Conservation (phyloP, 2,329 filamentous ascomycete species). For the Sphaerulina populicola region DNA sequence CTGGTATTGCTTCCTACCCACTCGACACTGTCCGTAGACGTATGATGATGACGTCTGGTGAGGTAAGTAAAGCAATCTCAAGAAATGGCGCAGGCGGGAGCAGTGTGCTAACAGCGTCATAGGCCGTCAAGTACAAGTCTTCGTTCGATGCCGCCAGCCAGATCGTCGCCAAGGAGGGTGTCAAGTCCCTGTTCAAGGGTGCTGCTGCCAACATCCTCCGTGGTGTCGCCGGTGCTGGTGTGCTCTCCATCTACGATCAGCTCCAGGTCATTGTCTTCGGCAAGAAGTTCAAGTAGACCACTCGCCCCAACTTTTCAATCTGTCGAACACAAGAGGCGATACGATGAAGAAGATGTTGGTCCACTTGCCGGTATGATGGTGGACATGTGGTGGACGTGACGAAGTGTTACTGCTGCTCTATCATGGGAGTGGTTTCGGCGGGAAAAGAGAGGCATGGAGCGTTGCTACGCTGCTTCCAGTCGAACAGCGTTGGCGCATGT, state of each 20-base stretch:
- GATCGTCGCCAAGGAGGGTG: constrained; percentile 96
- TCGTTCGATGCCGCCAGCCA: constrained; percentile 91
- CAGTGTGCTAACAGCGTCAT: constrained; percentile 22
- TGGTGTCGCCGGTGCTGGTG: constrained; percentile 99
- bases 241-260: constrained; percentile 99
- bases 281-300: constrained; percentile 81
- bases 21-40: constrained; percentile 99
- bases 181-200: constrained; percentile 99
- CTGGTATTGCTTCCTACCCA: constrained; percentile 99
- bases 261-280: constrained; percentile 98
- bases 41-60: constrained; percentile 99
- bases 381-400: constrained; percentile 25
- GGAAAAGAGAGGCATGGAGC: constrained; percentile 16
- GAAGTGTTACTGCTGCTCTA: constrained; percentile 16
- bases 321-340: constrained; percentile 13
- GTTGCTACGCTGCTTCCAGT: constrained; percentile 18
- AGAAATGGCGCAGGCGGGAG: neutral
- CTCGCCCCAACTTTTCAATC: constrained; percentile 17
- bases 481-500: constrained; percentile 23
- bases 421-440: constrained; percentile 21
- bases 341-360: constrained; percentile 16
- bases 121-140: constrained; percentile 99
- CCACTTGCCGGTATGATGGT: constrained; percentile 31
- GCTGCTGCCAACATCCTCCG: constrained; percentile 99
- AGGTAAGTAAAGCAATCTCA: constrained; percentile 41